phyloP scores from a whole-genome alignment of 305 asterid species.

The Rubia balearica region DNA sequence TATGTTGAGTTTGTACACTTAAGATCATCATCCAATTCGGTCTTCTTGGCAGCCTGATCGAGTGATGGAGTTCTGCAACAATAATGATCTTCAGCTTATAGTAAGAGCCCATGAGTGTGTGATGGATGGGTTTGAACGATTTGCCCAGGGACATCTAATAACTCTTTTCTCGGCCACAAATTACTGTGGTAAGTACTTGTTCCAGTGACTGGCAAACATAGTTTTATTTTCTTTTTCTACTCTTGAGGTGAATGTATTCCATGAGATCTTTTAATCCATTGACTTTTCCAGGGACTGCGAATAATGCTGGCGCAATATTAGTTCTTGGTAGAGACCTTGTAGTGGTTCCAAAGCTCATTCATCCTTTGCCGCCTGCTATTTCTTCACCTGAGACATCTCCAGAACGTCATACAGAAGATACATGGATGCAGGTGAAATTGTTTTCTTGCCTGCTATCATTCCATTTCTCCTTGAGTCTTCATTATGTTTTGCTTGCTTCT shows the following conservation, averaged over 20 bases:
- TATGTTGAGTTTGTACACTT: neutral
- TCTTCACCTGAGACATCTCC: conserved; percentile 94
- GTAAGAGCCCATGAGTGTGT: conserved; percentile 99
- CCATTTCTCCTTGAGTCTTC: neutral
- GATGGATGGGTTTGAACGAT: conserved; percentile 99
- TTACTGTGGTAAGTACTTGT: conserved; percentile 72
- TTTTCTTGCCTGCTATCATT: conserved; percentile 17
- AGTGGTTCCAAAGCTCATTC: conserved; percentile 95
- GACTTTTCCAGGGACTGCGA: conserved; percentile 71
- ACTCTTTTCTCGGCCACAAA: conserved; percentile 98
- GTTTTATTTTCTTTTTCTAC: conserved; percentile 3
- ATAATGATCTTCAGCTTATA: conserved; percentile 93
- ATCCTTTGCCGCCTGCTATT: conserved; percentile 94
- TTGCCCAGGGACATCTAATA: conserved; percentile 97
- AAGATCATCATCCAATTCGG: neutral
- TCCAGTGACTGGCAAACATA: neutral
- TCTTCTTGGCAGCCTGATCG: conserved; percentile 81
- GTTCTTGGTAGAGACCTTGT: conserved; percentile 99
- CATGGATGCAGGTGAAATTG: conserved; percentile 94
- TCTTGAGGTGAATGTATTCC: neutral
- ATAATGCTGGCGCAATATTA: conserved; percentile 99
- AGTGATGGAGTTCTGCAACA: conserved; percentile 95
- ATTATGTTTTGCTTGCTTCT: neutral
- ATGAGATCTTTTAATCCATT: conserved; percentile 2
- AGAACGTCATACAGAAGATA: conserved; percentile 82